Evolutionary conservation across 1,284 basidiomycete genomes (phyloP).

Genomic region (Violaceomyces palustris): DNA sequence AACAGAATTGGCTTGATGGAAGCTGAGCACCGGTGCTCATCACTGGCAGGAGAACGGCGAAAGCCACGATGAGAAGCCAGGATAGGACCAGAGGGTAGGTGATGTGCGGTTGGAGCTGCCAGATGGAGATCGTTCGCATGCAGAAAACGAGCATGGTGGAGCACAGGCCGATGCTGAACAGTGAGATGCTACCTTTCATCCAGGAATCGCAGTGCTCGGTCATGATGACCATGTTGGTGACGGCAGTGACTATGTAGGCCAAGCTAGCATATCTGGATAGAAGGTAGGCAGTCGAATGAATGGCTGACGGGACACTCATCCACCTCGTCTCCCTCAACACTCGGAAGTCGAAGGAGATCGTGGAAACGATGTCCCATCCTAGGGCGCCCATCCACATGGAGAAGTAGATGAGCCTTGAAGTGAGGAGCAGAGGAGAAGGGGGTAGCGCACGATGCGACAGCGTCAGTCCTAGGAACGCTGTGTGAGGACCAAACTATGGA

Average conservation of each 20-base stretch:
- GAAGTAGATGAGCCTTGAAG: conserved; percentile 24
- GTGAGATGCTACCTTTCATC: conserved; percentile 19
- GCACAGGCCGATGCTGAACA: conserved; percentile 32
- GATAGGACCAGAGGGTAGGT: conserved; percentile 26
- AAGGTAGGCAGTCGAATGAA: conserved; percentile 38
- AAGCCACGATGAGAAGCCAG: conserved; percentile 27
- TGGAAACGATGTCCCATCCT: conserved; percentile 42
- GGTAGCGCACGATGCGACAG: no score
- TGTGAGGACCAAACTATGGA: no score
- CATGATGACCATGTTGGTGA: conserved; percentile 31
- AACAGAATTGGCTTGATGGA: conserved; percentile 30
- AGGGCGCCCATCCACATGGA: conserved; percentile 45
- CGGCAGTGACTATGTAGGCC: conserved; percentile 27
- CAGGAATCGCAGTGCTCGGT: conserved; percentile 19
- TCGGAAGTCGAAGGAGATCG: conserved; percentile 30
- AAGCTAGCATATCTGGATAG: conserved; percentile 35
- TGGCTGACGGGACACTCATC: conserved; percentile 25
- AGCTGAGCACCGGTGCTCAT: conserved; percentile 17
- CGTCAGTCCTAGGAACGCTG: no score
- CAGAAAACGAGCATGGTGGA: conserved; percentile 41
- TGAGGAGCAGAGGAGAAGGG: background rate
- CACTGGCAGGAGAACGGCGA: conserved; percentile 23
- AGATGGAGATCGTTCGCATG: conserved; percentile 36
- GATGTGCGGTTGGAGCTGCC: conserved; percentile 27
- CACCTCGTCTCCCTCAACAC: conserved; percentile 31